Base-by-base conservation (phyloP, 345 rosid genomes). In the Salix udensis region DNA sequence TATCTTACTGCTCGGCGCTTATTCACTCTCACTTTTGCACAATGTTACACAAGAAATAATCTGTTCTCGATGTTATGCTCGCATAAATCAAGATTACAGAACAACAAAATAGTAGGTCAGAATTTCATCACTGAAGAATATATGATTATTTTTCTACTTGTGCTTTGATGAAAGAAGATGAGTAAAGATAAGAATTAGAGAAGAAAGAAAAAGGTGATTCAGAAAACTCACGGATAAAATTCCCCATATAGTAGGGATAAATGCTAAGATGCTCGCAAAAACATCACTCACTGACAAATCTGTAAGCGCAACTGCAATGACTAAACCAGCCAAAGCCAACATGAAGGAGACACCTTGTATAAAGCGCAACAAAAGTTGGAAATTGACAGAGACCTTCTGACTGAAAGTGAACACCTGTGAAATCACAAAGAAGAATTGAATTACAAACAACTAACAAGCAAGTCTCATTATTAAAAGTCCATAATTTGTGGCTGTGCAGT, bases 241-340 rank as follows among this genome's bases (percentile, higher is more conserved):
- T 81, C 92, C 98, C 99, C 99, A 96, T 71, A 97, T 98, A 19
- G 99, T 96, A 36, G 99, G 96, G 64, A 92, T 65, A 76, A 96
- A 96, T 68, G 98, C 99, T 78, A 93, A 78, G 68, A 93, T 73
- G 85, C 87, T 79, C 74, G 99, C 98, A 74, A 96, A 89, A 79
- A 96, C 74, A 77, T 96, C 99, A 4, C 88, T 19, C 50, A 96
- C 78, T 26, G 97, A 74, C 74, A 96, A 78, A 0, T 37, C 0
- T 4, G 96, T 87, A 11, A 87, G 28, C 7, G 72, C 88, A 61
- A 92, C 85, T 7, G 99, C 97, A 76, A 85, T 88, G 5, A 79
- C 79, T 68, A 96, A 52, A 80, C 96, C 98, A 68, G 96, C 96
- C 71, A 92, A 77, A 12, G 89, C 94, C 86, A 96, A 1, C 85